Evolutionary conservation across 306 rosid species (phyloP).

Genomic region (Acmispon strigosus): DNA sequence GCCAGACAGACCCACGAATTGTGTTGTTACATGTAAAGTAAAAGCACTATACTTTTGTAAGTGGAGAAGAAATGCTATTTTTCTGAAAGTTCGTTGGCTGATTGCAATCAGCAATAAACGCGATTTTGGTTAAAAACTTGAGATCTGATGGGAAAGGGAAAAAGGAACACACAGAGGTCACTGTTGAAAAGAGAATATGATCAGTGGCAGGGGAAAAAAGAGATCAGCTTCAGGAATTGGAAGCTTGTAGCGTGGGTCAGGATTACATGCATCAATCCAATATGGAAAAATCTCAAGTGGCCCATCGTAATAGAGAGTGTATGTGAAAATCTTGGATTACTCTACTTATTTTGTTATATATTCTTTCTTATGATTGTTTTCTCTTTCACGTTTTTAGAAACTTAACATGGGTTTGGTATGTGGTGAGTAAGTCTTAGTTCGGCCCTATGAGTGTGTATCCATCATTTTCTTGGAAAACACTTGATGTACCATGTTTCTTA

Average conservation of each 20-base stretch:
- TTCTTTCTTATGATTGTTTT: constrained; percentile 21
- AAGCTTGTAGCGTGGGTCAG: constrained; percentile 25
- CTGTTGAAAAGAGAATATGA: background rate
- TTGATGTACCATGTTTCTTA: constrained; percentile 5
- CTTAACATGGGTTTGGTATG: constrained; percentile 13
- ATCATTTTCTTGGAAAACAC: constrained; percentile 19
- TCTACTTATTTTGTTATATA: constrained; percentile 1
- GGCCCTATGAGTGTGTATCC: background rate
- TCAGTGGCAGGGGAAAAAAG: constrained; percentile 5
- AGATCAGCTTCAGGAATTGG: constrained; percentile 21
- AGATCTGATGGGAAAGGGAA: constrained; percentile 24
- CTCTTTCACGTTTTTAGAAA: constrained; percentile 21
- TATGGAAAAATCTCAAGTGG: constrained; percentile 15
- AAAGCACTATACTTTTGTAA: constrained; percentile 15
- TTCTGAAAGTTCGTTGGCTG: constrained; percentile 20
- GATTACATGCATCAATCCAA: background rate
- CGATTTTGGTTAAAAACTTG: constrained; percentile 27
- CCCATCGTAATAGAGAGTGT: constrained; percentile 12
- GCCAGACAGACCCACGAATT: constrained; percentile 14
- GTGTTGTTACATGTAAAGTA: constrained; percentile 20
- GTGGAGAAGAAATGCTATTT: constrained; percentile 25
- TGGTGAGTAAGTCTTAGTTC: background rate
- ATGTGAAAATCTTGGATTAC: constrained; percentile 21
- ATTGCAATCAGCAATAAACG: constrained; percentile 17
- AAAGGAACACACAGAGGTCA: constrained; percentile 5